Base-by-base conservation (phyloP, 148 eudicot genomes). In the Amaranthus cruentus region DNA sequence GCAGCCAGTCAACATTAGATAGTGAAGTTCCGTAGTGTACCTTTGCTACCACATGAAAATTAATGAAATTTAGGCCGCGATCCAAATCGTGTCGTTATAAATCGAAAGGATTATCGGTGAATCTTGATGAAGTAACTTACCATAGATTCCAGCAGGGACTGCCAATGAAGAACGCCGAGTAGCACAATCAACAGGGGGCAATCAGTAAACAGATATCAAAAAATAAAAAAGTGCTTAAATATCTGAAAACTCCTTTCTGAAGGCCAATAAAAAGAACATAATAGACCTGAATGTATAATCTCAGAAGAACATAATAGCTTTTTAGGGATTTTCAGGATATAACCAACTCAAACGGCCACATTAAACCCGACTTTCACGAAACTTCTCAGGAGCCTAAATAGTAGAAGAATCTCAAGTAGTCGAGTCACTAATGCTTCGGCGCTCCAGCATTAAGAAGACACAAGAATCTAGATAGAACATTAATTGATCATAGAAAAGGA, bases 121-220 rank as follows among this genome's bases (percentile, higher is more conserved):
- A 71, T 42, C 66, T 68, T 72, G 76, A 46, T 66, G 38, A 73
- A 77, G 79, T 60, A 81, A 74, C 80, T 84, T 90, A 95, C 97
- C 99, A 67, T 95, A 95, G 70, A 95, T 95, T 81, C 99, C 99
- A 69, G 99, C 99, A 15, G 99, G 99, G 60, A 93, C 98, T 90
- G 90, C 84, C 76, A 73, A 69, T 18, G 63, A 6, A 62, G 53
- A 73, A 68, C 73, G 62, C 62, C 51, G 44, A n/a, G 61, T 56
- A 82, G 68, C 59, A 78, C 61, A 76, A 46, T 13, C 13, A 76
- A 55, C 72, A 70, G 60, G 43, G 73, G 49, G 48, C 58, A 60
- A 61, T 80, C 68, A 80, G 76, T 67, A 76, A 15, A 76, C 53
- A 52, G 69, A 21, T 42, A 74, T 28, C 12, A 61, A 62, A 44